Percentiles rank a stretch among this genome's conserved stretches.
These are phyloP conservation scores for Vitis hybrid DNA, from an alignment of 177 flowering plant genomes.

Conservation along the genomic window DNA sequence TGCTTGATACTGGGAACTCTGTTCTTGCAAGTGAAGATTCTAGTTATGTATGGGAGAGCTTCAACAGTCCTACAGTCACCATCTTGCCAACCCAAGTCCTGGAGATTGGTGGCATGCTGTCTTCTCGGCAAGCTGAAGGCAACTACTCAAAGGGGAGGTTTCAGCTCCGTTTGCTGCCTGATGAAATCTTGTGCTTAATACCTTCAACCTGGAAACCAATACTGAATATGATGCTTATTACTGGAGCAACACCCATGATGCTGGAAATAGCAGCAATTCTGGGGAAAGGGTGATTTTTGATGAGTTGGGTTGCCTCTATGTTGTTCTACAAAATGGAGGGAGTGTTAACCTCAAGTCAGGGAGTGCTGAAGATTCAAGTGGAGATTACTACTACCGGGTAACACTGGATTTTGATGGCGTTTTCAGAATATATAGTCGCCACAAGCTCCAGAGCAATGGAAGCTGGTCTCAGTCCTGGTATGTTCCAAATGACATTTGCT, in stretches of 20 bases:
- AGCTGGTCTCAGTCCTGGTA: not conserved
- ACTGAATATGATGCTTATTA: too few species aligned
- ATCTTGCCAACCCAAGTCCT: too few species aligned
- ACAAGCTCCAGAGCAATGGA: not conserved
- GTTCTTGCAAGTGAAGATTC: too few species aligned
- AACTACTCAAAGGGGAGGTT: not conserved
- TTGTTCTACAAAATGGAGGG: constrained; percentile 11
- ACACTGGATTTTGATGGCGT: constrained; percentile 39
- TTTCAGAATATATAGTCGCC: constrained; percentile 23
- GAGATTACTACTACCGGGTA: constrained; percentile 28
- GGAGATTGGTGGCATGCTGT: too few species aligned
- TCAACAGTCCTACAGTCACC: too few species aligned
- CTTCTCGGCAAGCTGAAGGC: too few species aligned
- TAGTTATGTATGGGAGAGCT: too few species aligned
- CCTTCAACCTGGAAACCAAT: constrained; percentile 5
- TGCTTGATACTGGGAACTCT: too few species aligned
- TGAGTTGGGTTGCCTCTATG: constrained; percentile 21
- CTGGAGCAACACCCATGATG: not conserved
- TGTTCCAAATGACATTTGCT: constrained; percentile 33
- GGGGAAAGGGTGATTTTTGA: constrained; percentile 25
- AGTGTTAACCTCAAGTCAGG: not conserved
- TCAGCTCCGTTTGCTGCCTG: constrained; percentile 2
- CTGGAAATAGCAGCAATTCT: not conserved
- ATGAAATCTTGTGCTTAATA: constrained; percentile 18
- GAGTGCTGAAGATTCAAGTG: too few species aligned